Conservation (phyloP, 305 asterid genomes). For the Rubia peregrina region DNA sequence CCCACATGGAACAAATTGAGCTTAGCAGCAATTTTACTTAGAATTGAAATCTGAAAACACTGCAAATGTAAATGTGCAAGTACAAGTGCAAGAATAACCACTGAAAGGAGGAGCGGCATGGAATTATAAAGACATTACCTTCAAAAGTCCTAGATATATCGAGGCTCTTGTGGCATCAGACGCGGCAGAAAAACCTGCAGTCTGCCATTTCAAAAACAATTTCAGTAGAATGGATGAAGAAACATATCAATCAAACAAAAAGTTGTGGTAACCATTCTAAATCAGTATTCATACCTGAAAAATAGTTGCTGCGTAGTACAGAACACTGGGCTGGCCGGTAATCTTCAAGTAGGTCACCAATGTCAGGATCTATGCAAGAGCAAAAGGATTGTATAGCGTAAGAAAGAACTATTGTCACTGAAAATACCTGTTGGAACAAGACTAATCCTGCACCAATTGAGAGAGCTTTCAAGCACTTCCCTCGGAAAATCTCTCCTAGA, state of each 20-base stretch:
- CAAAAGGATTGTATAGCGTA: background rate
- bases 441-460: conserved; percentile 83
- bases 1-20: background rate
- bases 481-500: conserved; percentile 66
- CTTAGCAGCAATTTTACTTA: background rate
- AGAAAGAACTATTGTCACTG: conserved; percentile 10
- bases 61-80: background rate
- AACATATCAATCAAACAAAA: background rate
- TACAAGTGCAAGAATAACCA: background rate
- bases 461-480: conserved; percentile 92
- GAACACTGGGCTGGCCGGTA: conserved; percentile 96
- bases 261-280: background rate
- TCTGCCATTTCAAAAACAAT: conserved; percentile 29
- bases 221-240: background rate
- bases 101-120: background rate
- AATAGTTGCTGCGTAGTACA: conserved; percentile 85
- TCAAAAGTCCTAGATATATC: conserved; percentile 63
- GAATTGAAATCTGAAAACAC: background rate
- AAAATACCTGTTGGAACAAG: conserved; percentile 83
- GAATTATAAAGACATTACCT: conserved; percentile 42
- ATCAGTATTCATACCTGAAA: conserved; percentile 56
- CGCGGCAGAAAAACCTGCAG: conserved; percentile 97
- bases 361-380: conserved; percentile 23
- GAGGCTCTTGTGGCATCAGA: conserved; percentile 94
- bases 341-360: conserved; percentile 38